Percentiles rank a stretch among this genome's conserved stretches.
phyloP scores from a whole-genome alignment of 768 basidiomycete species.

The Nevesoporus exiguus region DNA sequence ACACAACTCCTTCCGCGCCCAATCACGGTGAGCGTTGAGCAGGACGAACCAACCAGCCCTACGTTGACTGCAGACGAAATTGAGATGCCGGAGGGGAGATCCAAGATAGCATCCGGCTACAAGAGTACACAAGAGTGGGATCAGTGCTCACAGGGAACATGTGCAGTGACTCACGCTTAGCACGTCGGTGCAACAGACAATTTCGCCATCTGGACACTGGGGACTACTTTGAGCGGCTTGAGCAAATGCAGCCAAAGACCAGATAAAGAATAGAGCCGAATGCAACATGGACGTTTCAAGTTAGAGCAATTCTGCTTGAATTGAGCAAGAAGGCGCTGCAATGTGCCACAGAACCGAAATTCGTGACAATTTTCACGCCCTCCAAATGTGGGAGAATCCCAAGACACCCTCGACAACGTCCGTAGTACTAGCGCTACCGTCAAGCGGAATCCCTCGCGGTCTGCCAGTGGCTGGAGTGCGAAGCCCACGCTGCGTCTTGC shows the following conservation, averaged over 20 bases:
- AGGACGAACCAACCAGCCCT: slow-evolving; percentile 13
- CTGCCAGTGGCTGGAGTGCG: background rate
- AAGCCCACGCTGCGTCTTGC: background rate
- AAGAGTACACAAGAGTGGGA: background rate
- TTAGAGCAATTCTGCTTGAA: background rate
- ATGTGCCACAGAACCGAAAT: background rate
- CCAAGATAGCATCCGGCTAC: slow-evolving; percentile 7
- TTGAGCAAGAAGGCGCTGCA: background rate
- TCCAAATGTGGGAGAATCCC: no score
- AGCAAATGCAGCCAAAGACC: slow-evolving; percentile 4
- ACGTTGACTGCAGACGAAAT: slow-evolving; percentile 5
- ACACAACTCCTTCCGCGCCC: slow-evolving; percentile 7
- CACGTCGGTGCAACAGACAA: slow-evolving; percentile 11
- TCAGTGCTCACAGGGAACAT: background rate
- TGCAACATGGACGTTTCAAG: slow-evolving; percentile 2
- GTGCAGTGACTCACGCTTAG: slow-evolving; percentile 7
- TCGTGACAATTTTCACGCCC: background rate
- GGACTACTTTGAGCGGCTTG: slow-evolving; percentile 6
- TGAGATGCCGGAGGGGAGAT: slow-evolving; percentile 7
- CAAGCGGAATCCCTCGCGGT: no score
- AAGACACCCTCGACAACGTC: no score
- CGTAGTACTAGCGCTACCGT: no score
- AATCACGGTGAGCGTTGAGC: slow-evolving; percentile 12
- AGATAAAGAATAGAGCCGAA: slow-evolving; percentile 1
- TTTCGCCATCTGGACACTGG: slow-evolving; percentile 7